Percentiles rank a stretch among this genome's conserved stretches.
These are phyloP conservation scores for Lipomyces kockii DNA, from an alignment of 805 yeast species.

Conservation along the genomic window DNA sequence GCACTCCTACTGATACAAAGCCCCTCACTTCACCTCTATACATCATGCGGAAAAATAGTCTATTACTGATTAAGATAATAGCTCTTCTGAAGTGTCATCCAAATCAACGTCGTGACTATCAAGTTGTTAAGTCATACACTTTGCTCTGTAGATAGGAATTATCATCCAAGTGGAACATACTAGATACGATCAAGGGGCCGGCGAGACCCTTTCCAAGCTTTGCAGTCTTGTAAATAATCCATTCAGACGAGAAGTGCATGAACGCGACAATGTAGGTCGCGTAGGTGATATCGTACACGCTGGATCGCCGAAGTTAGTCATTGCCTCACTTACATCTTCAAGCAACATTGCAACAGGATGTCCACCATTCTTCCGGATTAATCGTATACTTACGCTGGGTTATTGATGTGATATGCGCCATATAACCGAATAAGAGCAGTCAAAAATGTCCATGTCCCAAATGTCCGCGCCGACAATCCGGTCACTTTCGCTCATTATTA, in stretches of 20 bases:
- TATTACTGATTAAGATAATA: constrained; percentile 51
- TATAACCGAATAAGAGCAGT: constrained; percentile 82
- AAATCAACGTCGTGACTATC: constrained; percentile 61
- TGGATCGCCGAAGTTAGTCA: neutral
- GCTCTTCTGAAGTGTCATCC: constrained; percentile 76
- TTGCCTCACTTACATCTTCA: neutral
- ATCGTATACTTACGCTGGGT: constrained; percentile 53
- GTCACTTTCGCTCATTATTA: constrained; percentile 44
- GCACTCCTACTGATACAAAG: neutral
- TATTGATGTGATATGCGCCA: constrained; percentile 77
- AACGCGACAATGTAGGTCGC: constrained; percentile 83
- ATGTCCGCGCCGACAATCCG: constrained; percentile 85
- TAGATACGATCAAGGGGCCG: constrained; percentile 80
- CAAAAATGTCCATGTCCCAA: constrained; percentile 96
- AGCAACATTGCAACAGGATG: neutral
- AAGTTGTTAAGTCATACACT: neutral
- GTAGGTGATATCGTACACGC: constrained; percentile 73
- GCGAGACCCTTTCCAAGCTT: constrained; percentile 83
- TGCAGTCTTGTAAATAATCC: constrained; percentile 78
- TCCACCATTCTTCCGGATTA: neutral
- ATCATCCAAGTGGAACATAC: constrained; percentile 18
- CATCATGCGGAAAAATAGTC: neutral
- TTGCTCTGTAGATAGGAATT: neutral
- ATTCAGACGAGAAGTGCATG: constrained; percentile 80
- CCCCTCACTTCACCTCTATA: neutral